These are phyloP conservation scores for Glutinoglossum americanum DNA, from an alignment of 495 filamentous ascomycete genomes.

Conservation along the genomic window DNA sequence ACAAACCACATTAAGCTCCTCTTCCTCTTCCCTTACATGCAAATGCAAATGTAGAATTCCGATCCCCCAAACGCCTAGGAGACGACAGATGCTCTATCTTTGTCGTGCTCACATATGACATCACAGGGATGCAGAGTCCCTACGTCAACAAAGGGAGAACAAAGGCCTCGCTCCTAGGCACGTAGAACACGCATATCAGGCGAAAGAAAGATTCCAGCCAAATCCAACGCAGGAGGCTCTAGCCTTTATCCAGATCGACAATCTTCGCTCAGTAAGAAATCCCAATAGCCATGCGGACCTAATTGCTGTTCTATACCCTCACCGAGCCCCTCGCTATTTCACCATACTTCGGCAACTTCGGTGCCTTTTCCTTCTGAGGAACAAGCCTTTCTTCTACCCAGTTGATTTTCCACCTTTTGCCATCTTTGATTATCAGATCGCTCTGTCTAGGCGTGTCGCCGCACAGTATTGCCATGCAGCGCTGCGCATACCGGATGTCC, in stretches of 20 bases:
- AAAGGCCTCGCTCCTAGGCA: neutral
- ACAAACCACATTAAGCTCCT: neutral
- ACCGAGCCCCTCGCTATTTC: neutral
- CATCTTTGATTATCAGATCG: conserved; percentile 23
- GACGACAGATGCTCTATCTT: conserved; percentile 1
- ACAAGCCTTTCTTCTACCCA: conserved; percentile 12
- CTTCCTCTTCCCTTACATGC: neutral
- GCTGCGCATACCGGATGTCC: conserved; percentile 29
- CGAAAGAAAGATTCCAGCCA: neutral
- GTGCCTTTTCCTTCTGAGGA: neutral
- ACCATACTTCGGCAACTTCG: neutral
- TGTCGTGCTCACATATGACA: neutral
- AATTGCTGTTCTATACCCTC: neutral
- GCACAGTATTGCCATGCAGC: conserved; percentile 29
- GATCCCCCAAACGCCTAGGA: neutral
- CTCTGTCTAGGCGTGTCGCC: conserved; percentile 23
- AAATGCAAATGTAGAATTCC: neutral
- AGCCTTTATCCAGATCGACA: neutral
- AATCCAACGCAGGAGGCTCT: neutral
- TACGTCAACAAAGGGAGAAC: neutral
- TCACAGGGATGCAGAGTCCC: neutral
- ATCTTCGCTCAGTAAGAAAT: neutral
- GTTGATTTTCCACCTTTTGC: conserved; percentile 26
- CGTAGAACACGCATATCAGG: neutral
- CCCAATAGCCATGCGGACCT: neutral